Conservation (phyloP, 768 basidiomycete genomes). For the Pulveroboletus sp. region DNA sequence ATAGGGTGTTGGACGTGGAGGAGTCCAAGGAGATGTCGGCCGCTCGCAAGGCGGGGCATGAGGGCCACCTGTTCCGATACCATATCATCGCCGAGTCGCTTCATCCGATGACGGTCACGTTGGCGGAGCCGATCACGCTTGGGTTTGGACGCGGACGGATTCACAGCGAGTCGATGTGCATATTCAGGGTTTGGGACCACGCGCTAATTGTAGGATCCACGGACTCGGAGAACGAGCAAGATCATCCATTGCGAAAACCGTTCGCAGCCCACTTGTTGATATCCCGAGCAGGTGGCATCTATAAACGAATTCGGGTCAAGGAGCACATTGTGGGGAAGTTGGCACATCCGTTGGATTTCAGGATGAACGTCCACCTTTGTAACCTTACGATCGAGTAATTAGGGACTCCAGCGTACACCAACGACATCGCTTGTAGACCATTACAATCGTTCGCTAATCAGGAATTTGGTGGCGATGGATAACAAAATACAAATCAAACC, state of each 20-base stretch:
- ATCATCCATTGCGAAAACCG: conserved; percentile 18
- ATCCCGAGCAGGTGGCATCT: conserved; percentile 15
- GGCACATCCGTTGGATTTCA: conserved; percentile 11
- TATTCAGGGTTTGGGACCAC: conserved; percentile 21
- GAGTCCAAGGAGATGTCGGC: conserved; percentile 13
- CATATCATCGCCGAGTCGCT: conserved; percentile 15
- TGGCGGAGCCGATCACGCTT: conserved; percentile 18
- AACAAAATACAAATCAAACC: too few species aligned
- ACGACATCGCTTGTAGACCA: too few species aligned
- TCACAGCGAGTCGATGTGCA: conserved; percentile 12
- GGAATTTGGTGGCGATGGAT: too few species aligned
- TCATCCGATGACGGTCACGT: conserved; percentile 20
- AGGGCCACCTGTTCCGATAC: conserved; percentile 10
- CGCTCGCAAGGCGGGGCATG: not conserved
- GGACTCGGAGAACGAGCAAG: conserved; percentile 4
- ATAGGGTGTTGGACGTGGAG: conserved; percentile 13
- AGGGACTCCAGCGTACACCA: too few species aligned
- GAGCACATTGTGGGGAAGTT: conserved; percentile 22
- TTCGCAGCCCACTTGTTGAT: conserved; percentile 20
- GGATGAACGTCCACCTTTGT: conserved; percentile 13
- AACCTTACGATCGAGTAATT: conserved; percentile 19
- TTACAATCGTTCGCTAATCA: too few species aligned
- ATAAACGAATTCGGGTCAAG: conserved; percentile 15
- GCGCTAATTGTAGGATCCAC: conserved; percentile 7
- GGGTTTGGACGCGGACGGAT: conserved; percentile 17